phyloP scores from a whole-genome alignment of 2,329 filamentous ascomycete species.

The Microcera coccophila region DNA sequence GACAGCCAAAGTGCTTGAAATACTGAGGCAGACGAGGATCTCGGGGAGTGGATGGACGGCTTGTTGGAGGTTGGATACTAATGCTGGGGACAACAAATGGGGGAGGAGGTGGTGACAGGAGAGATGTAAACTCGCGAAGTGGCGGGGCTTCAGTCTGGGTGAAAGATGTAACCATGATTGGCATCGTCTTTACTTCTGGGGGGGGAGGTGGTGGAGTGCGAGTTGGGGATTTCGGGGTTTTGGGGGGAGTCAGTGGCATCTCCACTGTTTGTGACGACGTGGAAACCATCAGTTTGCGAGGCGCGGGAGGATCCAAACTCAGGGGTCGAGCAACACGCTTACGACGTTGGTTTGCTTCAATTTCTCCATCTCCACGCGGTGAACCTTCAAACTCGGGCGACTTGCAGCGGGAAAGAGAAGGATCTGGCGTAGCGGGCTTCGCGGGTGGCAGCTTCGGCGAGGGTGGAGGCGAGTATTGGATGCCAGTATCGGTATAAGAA shows the following conservation, averaged over 20 bases:
- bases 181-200: slow-evolving; percentile 32
- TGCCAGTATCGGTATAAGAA: slow-evolving; percentile 67
- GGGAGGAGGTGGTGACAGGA: slow-evolving; percentile 32
- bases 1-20: slow-evolving; percentile 76
- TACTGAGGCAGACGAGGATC: slow-evolving; percentile 74
- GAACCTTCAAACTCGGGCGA: slow-evolving; percentile 41
- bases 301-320: slow-evolving; percentile 43
- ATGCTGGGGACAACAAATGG: slow-evolving; percentile 73
- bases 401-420: slow-evolving; percentile 34
- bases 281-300: slow-evolving; percentile 57
- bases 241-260: slow-evolving; percentile 59
- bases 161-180: slow-evolving; percentile 49
- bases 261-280: slow-evolving; percentile 60
- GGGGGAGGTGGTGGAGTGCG: slow-evolving; percentile 40
- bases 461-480: slow-evolving; percentile 80
- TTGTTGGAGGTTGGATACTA: slow-evolving; percentile 82
- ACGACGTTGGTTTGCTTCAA: slow-evolving; percentile 69
- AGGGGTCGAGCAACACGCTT: slow-evolving; percentile 57
- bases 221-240: slow-evolving; percentile 55
- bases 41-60: slow-evolving; percentile 73
- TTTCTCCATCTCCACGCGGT: slow-evolving; percentile 50
- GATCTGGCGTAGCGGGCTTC: slow-evolving; percentile 43
- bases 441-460: slow-evolving; percentile 56
- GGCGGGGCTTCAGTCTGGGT: slow-evolving; percentile 55
- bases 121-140: slow-evolving; percentile 9